Percentiles rank a stretch among this genome's conserved stretches.
These are phyloP conservation scores for Prototheca stagnorum DNA, from an alignment of 163 green algal genomes.

Conservation along the genomic window DNA sequence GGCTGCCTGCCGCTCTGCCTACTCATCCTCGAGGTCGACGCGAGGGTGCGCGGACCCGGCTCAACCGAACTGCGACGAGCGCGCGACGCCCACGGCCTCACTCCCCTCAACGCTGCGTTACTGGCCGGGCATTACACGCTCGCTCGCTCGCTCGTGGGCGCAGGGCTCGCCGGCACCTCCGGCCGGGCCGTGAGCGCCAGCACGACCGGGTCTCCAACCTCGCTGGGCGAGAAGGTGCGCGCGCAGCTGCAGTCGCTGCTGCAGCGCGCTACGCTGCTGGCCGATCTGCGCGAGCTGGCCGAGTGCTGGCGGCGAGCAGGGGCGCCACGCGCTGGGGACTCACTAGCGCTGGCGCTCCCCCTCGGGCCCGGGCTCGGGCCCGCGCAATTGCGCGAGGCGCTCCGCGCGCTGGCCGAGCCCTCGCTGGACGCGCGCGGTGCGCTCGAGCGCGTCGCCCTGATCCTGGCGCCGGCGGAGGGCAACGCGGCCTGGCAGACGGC, in stretches of 20 bases:
- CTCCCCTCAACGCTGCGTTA: neutral
- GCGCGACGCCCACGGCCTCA: neutral
- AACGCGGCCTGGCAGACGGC: too few species aligned
- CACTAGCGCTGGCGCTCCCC: too few species aligned
- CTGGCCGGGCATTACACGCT: conserved; percentile 1
- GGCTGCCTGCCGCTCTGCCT: conserved; percentile 21
- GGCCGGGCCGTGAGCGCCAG: neutral
- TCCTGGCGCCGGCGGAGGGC: too few species aligned
- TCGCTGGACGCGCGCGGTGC: too few species aligned
- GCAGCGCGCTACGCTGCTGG: neutral
- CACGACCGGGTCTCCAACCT: too few species aligned
- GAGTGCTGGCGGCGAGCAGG: too few species aligned
- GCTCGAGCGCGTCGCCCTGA: too few species aligned
- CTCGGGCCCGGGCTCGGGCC: too few species aligned
- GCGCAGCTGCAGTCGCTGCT: neutral
- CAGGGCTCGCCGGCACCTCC: neutral
- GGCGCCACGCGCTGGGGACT: too few species aligned
- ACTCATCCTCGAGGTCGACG: neutral
- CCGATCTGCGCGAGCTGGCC: neutral
- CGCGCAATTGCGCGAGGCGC: too few species aligned
- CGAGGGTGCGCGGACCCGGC: neutral
- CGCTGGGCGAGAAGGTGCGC: neutral
- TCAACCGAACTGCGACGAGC: neutral
- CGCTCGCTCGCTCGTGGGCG: neutral
- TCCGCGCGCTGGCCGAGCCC: too few species aligned